Conservation (phyloP, 1,284 basidiomycete genomes). For the Puccinia coronata region DNA sequence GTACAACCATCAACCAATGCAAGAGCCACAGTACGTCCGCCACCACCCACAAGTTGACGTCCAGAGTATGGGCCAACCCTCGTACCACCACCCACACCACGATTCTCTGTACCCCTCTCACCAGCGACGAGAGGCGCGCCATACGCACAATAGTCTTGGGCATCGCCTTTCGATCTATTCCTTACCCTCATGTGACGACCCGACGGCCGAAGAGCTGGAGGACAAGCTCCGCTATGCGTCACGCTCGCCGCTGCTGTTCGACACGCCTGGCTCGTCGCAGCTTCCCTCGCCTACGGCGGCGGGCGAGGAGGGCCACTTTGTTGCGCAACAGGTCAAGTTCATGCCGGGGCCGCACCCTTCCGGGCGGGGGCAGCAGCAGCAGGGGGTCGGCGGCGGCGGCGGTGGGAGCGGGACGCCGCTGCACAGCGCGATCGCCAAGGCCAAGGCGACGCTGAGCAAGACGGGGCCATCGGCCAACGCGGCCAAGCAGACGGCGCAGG, state of each 20-base stretch:
- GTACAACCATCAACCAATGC: not conserved
- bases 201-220: not conserved
- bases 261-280: not conserved
- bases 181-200: conserved; percentile 10
- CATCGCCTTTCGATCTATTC: conserved; percentile 47
- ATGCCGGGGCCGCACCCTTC: not conserved
- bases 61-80: not conserved
- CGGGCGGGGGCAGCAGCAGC: not conserved
- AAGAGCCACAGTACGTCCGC: not conserved
- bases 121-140: not conserved
- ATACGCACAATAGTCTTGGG: not conserved
- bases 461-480: not conserved
- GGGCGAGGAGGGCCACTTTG: too few species aligned
- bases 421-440: conserved; percentile 41
- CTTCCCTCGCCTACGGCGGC: not conserved
- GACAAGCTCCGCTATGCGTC: conserved; percentile 6
- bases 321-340: not conserved
- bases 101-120: too few species aligned
- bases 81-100: not conserved
- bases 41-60: not conserved
- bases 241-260: not conserved
- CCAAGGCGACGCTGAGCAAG: conserved; percentile 38
- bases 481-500: conserved; percentile 11
- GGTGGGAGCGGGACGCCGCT: not conserved
- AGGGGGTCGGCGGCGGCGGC: too few species aligned